Evolutionary conservation across 495 filamentous ascomycete genomes (phyloP).

Genomic region (Penicillium atrosanguineum): DNA sequence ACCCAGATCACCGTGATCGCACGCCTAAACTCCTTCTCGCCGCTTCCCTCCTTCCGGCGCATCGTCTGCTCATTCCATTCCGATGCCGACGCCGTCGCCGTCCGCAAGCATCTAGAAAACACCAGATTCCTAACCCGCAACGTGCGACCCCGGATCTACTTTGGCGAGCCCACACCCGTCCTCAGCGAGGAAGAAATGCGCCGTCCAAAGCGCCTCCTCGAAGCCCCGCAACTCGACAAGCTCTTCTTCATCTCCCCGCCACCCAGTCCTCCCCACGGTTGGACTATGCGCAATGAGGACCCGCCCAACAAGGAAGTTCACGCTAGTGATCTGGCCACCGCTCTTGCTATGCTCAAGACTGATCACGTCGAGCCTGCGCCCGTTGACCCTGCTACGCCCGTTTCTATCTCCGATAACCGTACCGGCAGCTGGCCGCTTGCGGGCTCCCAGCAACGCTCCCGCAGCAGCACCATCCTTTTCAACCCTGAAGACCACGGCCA

Average conservation of each 20-base stretch:
- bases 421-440: slow-evolving; percentile 38
- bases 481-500: slow-evolving; percentile 71
- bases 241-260: slow-evolving; percentile 97
- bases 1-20: slow-evolving; percentile 63
- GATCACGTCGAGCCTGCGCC: slow-evolving; percentile 24
- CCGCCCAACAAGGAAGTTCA: slow-evolving; percentile 93
- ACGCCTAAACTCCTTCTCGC: slow-evolving; percentile 82
- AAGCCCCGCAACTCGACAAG: slow-evolving; percentile 81
- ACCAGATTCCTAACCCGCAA: slow-evolving; percentile 58
- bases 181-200: slow-evolving; percentile 54
- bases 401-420: slow-evolving; percentile 39
- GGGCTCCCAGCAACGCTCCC: slow-evolving; percentile 44
- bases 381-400: slow-evolving; percentile 34
- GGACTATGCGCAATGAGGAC: slow-evolving; percentile 85
- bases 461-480: slow-evolving; percentile 71
- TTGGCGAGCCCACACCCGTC: slow-evolving; percentile 73
- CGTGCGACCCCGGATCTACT: slow-evolving; percentile 77
- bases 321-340: slow-evolving; percentile 81
- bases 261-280: slow-evolving; percentile 86
- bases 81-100: slow-evolving; percentile 66
- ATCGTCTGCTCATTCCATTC: slow-evolving; percentile 86
- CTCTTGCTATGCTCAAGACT: slow-evolving; percentile 66
- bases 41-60: slow-evolving; percentile 86
- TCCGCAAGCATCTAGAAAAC: slow-evolving; percentile 70
- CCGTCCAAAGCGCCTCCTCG: slow-evolving; percentile 55